These are phyloP conservation scores for Microstroma glucosiphilum DNA, from an alignment of 1,284 basidiomycete genomes.

Conservation along the genomic window DNA sequence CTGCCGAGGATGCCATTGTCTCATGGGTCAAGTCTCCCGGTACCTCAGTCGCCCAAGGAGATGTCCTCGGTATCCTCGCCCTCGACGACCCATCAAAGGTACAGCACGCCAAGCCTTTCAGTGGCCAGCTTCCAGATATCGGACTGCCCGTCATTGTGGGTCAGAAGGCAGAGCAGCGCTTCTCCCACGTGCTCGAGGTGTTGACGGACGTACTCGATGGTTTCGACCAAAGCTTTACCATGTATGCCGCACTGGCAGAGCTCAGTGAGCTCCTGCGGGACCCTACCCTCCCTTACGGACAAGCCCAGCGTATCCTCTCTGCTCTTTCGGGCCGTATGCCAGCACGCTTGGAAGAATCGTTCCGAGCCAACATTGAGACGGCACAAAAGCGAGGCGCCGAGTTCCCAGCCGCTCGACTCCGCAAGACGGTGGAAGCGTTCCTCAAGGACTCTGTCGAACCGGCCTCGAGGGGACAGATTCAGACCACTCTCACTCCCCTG, in stretches of 20 bases:
- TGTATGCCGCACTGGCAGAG: slow-evolving; percentile 75
- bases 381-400: slow-evolving; percentile 67
- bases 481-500: slow-evolving; percentile 64
- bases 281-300: slow-evolving; percentile 81
- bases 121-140: slow-evolving; percentile 65
- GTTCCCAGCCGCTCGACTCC: slow-evolving; percentile 76
- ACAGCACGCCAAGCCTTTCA: slow-evolving; percentile 96
- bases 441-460: slow-evolving; percentile 67
- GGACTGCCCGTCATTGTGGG: slow-evolving; percentile 77
- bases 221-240: slow-evolving; percentile 44
- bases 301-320: slow-evolving; percentile 76
- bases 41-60: slow-evolving; percentile 91
- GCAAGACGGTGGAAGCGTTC: slow-evolving; percentile 77
- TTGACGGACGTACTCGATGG: slow-evolving; percentile 70
- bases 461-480: slow-evolving; percentile 36
- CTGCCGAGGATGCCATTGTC: slow-evolving; percentile 81
- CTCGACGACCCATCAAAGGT: slow-evolving; percentile 95
- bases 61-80: slow-evolving; percentile 93
- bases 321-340: slow-evolving; percentile 90
- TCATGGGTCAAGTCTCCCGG: slow-evolving; percentile 92
- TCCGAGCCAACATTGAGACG: slow-evolving; percentile 71
- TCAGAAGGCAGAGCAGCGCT: slow-evolving; percentile 83
- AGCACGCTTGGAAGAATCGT: slow-evolving; percentile 64
- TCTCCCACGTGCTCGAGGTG: slow-evolving; percentile 68
- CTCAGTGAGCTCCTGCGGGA: slow-evolving; percentile 71